These are phyloP conservation scores for Ophiognomonia clavigignenti-juglandacearum DNA, from an alignment of 2,329 filamentous ascomycete species.

Conservation along the genomic window DNA sequence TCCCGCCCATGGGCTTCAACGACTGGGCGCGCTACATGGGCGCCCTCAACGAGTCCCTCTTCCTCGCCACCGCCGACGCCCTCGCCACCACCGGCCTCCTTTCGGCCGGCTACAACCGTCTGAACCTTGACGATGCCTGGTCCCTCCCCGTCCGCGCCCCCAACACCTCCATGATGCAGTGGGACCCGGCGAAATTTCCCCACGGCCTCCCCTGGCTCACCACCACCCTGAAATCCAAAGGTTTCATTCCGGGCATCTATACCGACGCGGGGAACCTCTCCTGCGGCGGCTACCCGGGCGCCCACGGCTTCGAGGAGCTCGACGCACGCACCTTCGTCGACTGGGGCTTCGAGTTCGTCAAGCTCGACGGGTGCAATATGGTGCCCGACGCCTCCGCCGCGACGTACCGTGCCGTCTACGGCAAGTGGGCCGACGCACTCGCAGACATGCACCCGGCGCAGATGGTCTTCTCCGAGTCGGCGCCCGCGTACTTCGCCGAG, in stretches of 20 bases:
- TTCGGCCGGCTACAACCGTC: conserved; percentile 24
- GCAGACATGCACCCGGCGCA: conserved; percentile 26
- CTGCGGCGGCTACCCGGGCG: conserved; percentile 38
- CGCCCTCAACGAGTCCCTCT: conserved; percentile 42
- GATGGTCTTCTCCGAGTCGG: conserved; percentile 40
- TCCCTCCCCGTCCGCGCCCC: conserved; percentile 28
- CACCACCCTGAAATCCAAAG: conserved; percentile 29
- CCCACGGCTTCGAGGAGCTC: conserved; percentile 33
- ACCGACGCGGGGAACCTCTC: conserved; percentile 38
- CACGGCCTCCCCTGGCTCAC: conserved; percentile 37
- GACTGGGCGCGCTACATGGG: conserved; percentile 45
- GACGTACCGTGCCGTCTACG: conserved; percentile 28
- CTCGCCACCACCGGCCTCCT: conserved; percentile 37
- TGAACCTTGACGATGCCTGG: conserved; percentile 45
- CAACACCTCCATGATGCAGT: conserved; percentile 34
- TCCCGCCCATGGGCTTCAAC: conserved; percentile 48
- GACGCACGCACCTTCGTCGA: conserved; percentile 34
- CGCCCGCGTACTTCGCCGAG: conserved; percentile 38
- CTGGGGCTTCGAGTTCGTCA: conserved; percentile 35
- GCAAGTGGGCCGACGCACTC: conserved; percentile 37
- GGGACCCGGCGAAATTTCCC: conserved; percentile 37
- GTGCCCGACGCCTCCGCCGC: conserved; percentile 18
- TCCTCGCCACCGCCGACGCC: conserved; percentile 39
- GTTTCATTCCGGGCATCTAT: conserved; percentile 42
- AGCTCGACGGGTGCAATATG: conserved; percentile 37